Base-by-base conservation (phyloP, 768 basidiomycete genomes). In the Tubosaeta brunneosetosa region DNA sequence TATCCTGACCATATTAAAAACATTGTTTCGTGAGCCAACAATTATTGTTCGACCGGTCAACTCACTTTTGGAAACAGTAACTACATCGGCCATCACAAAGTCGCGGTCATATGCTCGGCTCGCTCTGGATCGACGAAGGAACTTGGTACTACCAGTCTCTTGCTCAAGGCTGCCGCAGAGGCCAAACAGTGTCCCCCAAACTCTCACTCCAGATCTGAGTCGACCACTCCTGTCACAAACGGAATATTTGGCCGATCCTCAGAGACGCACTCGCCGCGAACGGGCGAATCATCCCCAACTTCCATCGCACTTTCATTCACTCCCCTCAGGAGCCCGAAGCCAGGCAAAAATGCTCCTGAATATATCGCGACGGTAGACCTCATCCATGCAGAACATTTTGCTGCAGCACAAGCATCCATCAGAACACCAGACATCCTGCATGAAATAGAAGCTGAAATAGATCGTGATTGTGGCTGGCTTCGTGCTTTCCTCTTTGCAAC, bases 31-130 rank as follows among this genome's bases (percentile, higher is more conserved):
- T 97, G 58, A 70, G 94, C 38, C 26, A 13, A n/a, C 38, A 4
- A 2, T 16, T 37, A 1, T 11, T 10, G 12, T 40, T 6, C 40
- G 2, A 22, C 2, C 26, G 36, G 13, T 26, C 16, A 31, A 14
- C 53, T 47, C 19, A 54, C 32, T 34, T 33, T 10, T 9, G 3
- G n/a, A 27, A 5, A 49, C 57, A 91, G 88, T 12, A 75, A 76
- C 53, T 86, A 90, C 66, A 78, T 90, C 13, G 81, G 86, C 63
- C 78, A 83, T 42, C 81, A 94, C 67, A 88, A 89, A 57, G 82
- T 99, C 51, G 94, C 88, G 0, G 75, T 99, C 56, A 95, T 99
- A 5, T 99, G 97, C 64, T 98, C 97, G 0, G 97, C 97, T 1
- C 86, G 97, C 2, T 97, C 95, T 5, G 95, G 91, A 2, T 88